Evolutionary conservation across 768 basidiomycete genomes (phyloP).

Genomic region (Phanerodontia chrysosporium): DNA sequence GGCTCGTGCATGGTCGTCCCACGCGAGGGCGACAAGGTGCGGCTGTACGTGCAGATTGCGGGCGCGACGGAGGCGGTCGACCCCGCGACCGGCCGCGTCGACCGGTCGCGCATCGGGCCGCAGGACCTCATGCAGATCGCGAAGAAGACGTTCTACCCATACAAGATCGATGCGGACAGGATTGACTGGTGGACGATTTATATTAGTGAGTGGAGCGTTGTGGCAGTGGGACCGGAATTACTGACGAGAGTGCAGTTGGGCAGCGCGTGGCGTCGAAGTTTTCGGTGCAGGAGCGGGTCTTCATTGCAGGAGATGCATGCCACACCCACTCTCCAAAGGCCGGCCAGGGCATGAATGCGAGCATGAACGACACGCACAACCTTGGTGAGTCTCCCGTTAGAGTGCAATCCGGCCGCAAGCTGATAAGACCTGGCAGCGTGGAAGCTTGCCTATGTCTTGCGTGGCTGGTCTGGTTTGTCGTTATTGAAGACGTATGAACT

Average conservation of each 20-base stretch:
- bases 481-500: constrained; percentile 50
- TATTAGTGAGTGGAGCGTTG: constrained; percentile 31
- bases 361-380: constrained; percentile 52
- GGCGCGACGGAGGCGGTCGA: constrained; percentile 31
- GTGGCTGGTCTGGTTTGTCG: constrained; percentile 41
- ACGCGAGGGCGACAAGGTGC: constrained; percentile 42
- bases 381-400: constrained; percentile 26
- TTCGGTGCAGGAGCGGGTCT: constrained; percentile 42
- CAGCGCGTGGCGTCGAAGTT: constrained; percentile 52
- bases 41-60: constrained; percentile 49
- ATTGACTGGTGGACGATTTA: constrained; percentile 51
- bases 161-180: constrained; percentile 25
- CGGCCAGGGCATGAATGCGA: constrained; percentile 49
- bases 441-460: constrained; percentile 48
- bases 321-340: constrained; percentile 44
- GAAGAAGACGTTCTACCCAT: constrained; percentile 37
- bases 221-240: not conserved
- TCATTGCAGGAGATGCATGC: constrained; percentile 55
- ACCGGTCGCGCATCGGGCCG: constrained; percentile 35
- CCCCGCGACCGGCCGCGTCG: constrained; percentile 35
- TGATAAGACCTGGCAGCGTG: constrained; percentile 30
- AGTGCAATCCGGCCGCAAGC: not conserved
- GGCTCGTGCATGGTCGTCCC: constrained; percentile 52
- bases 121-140: constrained; percentile 40
- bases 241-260: constrained; percentile 34